Base-by-base conservation (phyloP, 1,284 basidiomycete species). In the Apiotrichum mycotoxinovorans region DNA sequence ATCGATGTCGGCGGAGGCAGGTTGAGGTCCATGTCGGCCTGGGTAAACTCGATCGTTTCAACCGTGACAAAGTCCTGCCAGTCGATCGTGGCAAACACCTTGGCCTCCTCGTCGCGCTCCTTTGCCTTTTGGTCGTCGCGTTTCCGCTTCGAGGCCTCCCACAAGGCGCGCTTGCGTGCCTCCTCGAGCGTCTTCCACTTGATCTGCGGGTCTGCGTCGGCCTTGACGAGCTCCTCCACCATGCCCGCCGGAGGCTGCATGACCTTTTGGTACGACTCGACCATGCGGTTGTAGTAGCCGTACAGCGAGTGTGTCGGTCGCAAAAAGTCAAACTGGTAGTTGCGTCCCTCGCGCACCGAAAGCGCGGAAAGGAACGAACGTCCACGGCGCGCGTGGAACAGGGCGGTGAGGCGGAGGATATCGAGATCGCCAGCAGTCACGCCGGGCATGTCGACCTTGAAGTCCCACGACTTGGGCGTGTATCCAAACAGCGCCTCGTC, bases 61-160 rank as follows among this genome's bases (percentile, higher is more conserved):
- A 98, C 96, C 58, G 97, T 91, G 51, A 94, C 91, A 79, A 98
- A 98, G 77, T 98, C 96, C 71, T 98, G 92, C 96, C 96, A 99
- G 74, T 98, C 96, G 70, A 99, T 98, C 72, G 94, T 90, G 47
- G 91, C 89, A 71, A 97, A 93, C 11, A 91, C 92, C 51, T 66
- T 57, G 27, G 66, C 64, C 58, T 76, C 74, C 56, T 75, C 89
- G 73, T 98, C 93, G 63, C 88, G 85, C 66, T 96, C 90, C 67
- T 95, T 89, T 65, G 90, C 84, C 50, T 87, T 83, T 72, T 87
- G 88, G 79, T 91, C 88, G 63, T 91, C 87, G 74, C 87, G 85
- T 70, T 95, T 89, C 44, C 87, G 79, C 71, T 88, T 87, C 66
- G 86, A 82, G 62, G 84, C 84, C 72, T 95, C 90, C 91, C 92